phyloP scores from a whole-genome alignment of 306 rosid species.

The Trifolium fragiferum region DNA sequence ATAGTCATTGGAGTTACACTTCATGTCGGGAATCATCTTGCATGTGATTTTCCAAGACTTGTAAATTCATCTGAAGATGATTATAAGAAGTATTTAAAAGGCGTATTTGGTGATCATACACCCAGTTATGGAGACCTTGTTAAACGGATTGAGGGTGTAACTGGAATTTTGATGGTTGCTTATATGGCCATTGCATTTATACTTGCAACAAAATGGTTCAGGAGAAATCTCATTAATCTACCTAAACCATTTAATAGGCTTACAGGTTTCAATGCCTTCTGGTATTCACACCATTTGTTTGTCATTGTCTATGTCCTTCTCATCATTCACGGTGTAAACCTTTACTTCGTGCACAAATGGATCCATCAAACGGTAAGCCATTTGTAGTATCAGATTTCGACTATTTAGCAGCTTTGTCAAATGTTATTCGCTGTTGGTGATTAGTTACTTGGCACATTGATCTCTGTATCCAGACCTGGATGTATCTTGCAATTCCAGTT shows the following conservation, averaged over 20 bases:
- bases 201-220: conserved; percentile 91
- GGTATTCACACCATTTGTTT: conserved; percentile 99
- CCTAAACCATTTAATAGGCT: conserved; percentile 91
- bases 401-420: conserved; percentile 20
- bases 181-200: conserved; percentile 85
- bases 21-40: conserved; percentile 92
- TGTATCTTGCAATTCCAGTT: conserved; percentile 87
- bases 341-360: conserved; percentile 78
- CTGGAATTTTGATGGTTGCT: conserved; percentile 86
- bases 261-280: conserved; percentile 96
- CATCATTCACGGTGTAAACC: conserved; percentile 71
- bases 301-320: conserved; percentile 87
- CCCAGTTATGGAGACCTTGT: conserved; percentile 66
- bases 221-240: conserved; percentile 81
- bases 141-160: conserved; percentile 77
- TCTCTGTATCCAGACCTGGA: conserved; percentile 83
- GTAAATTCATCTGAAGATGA: conserved; percentile 37
- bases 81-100: conserved; percentile 45
- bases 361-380: conserved; percentile 74
- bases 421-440: neutral
- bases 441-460: conserved; percentile 28
- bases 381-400: conserved; percentile 15
- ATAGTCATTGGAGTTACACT: conserved; percentile 84
- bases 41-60: conserved; percentile 92
- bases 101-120: conserved; percentile 64